phyloP scores from a whole-genome alignment of 1,139 yeast genomes.

The Arxiozyma slooffiae region DNA sequence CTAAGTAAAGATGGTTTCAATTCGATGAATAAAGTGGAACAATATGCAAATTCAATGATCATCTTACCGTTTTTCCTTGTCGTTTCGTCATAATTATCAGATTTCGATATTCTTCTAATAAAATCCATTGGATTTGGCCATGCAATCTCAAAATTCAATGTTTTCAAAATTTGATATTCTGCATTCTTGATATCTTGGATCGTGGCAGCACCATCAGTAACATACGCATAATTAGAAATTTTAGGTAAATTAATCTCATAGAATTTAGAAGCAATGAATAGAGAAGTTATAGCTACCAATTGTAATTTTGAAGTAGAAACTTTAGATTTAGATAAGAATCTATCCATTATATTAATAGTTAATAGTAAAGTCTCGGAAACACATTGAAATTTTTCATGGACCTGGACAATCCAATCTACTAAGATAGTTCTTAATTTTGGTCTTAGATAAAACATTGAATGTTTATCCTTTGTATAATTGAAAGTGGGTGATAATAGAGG shows the following conservation, averaged over 20 bases:
- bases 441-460: constrained; percentile 48
- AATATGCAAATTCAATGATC: constrained; percentile 65
- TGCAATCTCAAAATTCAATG: constrained; percentile 68
- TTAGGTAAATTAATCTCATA: constrained; percentile 95
- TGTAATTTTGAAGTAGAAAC: constrained; percentile 78
- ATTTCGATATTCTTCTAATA: constrained; percentile 81
- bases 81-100: constrained; percentile 80
- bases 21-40: constrained; percentile 70
- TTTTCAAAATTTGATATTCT: constrained; percentile 70
- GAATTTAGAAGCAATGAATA: constrained; percentile 87
- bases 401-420: constrained; percentile 91
- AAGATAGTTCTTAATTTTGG: constrained; percentile 81
- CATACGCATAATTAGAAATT: constrained; percentile 77
- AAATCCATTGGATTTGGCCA: constrained; percentile 94
- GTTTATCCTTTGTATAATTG: constrained; percentile 41
- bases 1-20: constrained; percentile 69
- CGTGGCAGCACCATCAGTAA: constrained; percentile 73
- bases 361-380: constrained; percentile 81
- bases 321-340: constrained; percentile 69
- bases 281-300: constrained; percentile 76
- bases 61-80: constrained; percentile 84
- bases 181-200: constrained; percentile 81
- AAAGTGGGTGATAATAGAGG: constrained; percentile 61
- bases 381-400: constrained; percentile 74
- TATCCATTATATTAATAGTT: constrained; percentile 80